Percentiles rank a stretch among this genome's conserved stretches.
These are phyloP conservation scores for Parmales sp. DNA, from an alignment of 108 stramenopile genomes.

Conservation along the genomic window DNA sequence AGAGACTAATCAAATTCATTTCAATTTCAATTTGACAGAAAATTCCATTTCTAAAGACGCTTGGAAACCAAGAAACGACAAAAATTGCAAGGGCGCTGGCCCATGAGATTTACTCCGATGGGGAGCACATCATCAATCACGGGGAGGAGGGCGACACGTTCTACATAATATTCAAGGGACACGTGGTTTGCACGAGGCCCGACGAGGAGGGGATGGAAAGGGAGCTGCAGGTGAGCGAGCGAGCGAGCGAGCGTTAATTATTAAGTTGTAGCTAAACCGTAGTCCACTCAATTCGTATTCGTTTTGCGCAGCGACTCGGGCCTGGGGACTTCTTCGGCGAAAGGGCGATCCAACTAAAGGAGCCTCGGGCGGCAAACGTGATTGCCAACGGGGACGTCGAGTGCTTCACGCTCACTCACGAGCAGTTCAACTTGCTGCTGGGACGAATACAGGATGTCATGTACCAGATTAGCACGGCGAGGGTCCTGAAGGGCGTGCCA, in stretches of 20 bases:
- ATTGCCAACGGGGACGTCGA: constrained; percentile 27
- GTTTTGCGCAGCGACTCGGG: constrained; percentile 13
- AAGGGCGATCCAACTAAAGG: constrained; percentile 87
- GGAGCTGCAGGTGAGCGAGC: not conserved
- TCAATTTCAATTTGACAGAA: constrained; percentile 20
- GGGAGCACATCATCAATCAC: constrained; percentile 61
- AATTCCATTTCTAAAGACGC: constrained; percentile 55
- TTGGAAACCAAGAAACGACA: constrained; percentile 53
- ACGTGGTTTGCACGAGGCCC: constrained; percentile 24
- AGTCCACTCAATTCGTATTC: too few species aligned
- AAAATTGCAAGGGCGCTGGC: constrained; percentile 73
- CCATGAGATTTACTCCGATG: constrained; percentile 63
- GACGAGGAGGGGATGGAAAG: constrained; percentile 11
- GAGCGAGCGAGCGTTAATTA: constrained; percentile 22
- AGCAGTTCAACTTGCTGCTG: constrained; percentile 6
- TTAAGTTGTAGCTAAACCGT: not conserved
- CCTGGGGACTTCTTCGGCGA: constrained; percentile 92
- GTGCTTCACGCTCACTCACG: constrained; percentile 5
- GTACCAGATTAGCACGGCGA: constrained; percentile 17
- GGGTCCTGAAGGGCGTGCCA: constrained; percentile 38
- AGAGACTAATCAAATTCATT: too few species aligned
- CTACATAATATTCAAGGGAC: constrained; percentile 83
- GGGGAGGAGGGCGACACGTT: constrained; percentile 88
- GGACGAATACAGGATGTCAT: constrained; percentile 2
- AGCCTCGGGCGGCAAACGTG: constrained; percentile 76